Base-by-base conservation (phyloP, 768 basidiomycete genomes). In the Phaeolepiota aurea region DNA sequence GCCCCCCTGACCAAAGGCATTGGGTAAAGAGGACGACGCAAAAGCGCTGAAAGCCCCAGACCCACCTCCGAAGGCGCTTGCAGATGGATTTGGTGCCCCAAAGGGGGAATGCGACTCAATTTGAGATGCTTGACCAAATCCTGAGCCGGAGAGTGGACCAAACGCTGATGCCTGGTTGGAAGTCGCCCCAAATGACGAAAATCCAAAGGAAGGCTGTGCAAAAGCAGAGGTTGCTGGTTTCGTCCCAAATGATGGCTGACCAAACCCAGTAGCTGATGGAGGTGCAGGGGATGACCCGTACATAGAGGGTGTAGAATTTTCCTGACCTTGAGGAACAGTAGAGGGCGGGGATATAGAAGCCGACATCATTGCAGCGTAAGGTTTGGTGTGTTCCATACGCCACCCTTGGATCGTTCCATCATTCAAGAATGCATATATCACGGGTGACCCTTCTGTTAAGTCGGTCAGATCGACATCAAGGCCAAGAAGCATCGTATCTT, bases 361-460 rank as follows among this genome's bases (percentile, higher is more conserved):
- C 5, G 57, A 50, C 4, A 69, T 53, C 69, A 87, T 76, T 20
- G 76, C 76, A 31, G 67, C 61, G 51, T 87, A 88, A 5, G 71
- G 62, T 31, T 69, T 71, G 5, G 66, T 62, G 52, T 82, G 76
- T 25, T 84, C 72, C 15, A 83, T 52, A 54, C 78, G 66, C 85
- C 87, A 90, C 3, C 68, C 87, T 36, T 78, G 72, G 16, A 90
- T 41, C 0, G 85, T 84, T 14, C 87, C 87, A 51, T 90, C 87
- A 40, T 79, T 86, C 9, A 84, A 69, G 56, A 85, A 88, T 2
- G 76, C 79, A 54, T 78, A 87, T 58, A 87, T 60, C 41, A 87
- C 65, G 0, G 87, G 87, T 10, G 56, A 57, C 10, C 47, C 51
- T 7, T 62, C 54, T 31, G 65, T 61, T 5, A 56, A 47, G 43